phyloP scores from a whole-genome alignment of 805 yeast genomes.

The Gaillardinia entomophila region DNA sequence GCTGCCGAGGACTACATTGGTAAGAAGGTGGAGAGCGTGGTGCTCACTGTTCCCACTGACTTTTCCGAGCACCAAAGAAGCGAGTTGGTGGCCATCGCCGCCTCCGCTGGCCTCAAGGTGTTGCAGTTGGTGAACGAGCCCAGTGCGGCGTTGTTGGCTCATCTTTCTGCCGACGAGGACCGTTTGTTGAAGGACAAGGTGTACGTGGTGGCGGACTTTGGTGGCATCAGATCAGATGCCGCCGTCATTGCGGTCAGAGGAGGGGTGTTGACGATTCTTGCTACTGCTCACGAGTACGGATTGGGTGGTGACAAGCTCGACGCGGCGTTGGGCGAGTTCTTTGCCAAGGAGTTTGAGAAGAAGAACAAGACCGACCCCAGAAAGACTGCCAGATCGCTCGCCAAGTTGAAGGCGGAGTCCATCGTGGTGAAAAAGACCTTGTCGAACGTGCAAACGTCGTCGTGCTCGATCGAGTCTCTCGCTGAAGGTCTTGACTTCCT shows the following conservation, averaged over 20 bases:
- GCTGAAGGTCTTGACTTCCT: slow-evolving; percentile 94
- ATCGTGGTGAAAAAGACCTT: slow-evolving; percentile 84
- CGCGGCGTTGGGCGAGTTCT: slow-evolving; percentile 68
- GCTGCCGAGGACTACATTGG: slow-evolving; percentile 96
- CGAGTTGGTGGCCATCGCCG: slow-evolving; percentile 56
- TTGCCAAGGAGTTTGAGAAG: slow-evolving; percentile 92
- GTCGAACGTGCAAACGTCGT: slow-evolving; percentile 81
- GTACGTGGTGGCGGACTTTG: slow-evolving; percentile 92
- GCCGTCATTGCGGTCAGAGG: slow-evolving; percentile 92
- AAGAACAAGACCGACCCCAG: slow-evolving; percentile 78
- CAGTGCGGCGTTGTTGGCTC: slow-evolving; percentile 83
- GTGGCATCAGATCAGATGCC: slow-evolving; percentile 93
- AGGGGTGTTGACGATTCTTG: slow-evolving; percentile 83
- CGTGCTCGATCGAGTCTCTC: slow-evolving; percentile 89
- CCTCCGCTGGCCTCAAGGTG: slow-evolving; percentile 69
- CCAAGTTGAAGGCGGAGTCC: slow-evolving; percentile 82
- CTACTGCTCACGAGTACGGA: slow-evolving; percentile 74
- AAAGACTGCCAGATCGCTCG: slow-evolving; percentile 73
- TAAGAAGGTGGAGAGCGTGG: slow-evolving; percentile 70
- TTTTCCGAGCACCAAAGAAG: slow-evolving; percentile 69
- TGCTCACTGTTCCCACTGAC: slow-evolving; percentile 86
- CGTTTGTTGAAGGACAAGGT: slow-evolving; percentile 58
- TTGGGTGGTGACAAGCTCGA: slow-evolving; percentile 90
- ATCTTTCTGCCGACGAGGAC: slow-evolving; percentile 46
- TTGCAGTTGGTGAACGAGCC: slow-evolving; percentile 91